Percentiles rank a stretch among this genome's conserved stretches.
These are phyloP conservation scores for Kentomonas sorsogonicus DNA, from an alignment of 208 protist genomes.

Conservation along the genomic window DNA sequence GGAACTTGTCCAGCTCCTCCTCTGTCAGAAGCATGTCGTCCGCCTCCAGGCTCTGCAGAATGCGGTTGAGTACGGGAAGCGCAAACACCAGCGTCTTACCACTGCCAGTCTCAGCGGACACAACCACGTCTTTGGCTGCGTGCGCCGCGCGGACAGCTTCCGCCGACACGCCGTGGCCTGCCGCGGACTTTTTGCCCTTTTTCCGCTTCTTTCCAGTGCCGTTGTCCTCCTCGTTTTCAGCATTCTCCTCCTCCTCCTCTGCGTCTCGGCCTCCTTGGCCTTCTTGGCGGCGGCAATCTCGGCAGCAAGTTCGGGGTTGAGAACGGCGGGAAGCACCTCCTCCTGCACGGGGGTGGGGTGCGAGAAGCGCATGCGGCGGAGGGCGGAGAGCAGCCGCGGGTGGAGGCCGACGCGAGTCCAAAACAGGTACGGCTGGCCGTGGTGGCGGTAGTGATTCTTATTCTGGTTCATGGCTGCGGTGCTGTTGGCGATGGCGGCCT, in stretches of 20 bases:
- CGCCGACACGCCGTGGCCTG: no score
- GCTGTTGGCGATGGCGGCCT: not conserved
- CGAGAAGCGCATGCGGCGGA: constrained; percentile 67
- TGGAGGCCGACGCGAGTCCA: constrained; percentile 80
- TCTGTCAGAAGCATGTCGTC: no score
- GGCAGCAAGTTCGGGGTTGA: constrained; percentile 15
- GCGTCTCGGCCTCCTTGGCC: not conserved
- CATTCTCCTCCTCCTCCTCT: constrained; percentile 3
- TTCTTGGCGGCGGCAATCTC: not conserved
- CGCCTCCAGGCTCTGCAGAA: constrained; percentile 24
- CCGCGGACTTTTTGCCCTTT: constrained; percentile 7
- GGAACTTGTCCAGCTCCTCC: no score
- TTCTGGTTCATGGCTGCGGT: constrained; percentile 17
- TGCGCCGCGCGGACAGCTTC: constrained; percentile 2
- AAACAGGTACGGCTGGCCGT: constrained; percentile 68
- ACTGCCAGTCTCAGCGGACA: constrained; percentile 90
- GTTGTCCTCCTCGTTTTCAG: not conserved
- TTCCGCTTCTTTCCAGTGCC: constrained; percentile 5
- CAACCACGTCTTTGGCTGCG: constrained; percentile 70
- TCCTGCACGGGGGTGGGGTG: constrained; percentile 85
- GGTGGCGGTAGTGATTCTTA: constrained; percentile 78
- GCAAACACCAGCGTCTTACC: constrained; percentile 98
- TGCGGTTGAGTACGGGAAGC: constrained; percentile 89
- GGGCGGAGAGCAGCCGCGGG: constrained; percentile 51
- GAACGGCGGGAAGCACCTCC: constrained; percentile 62